Evolutionary conservation across 495 filamentous ascomycete species (phyloP), one percentile per base, ranked within the genome.

Genomic region (Choiromyces venosus): DNA sequence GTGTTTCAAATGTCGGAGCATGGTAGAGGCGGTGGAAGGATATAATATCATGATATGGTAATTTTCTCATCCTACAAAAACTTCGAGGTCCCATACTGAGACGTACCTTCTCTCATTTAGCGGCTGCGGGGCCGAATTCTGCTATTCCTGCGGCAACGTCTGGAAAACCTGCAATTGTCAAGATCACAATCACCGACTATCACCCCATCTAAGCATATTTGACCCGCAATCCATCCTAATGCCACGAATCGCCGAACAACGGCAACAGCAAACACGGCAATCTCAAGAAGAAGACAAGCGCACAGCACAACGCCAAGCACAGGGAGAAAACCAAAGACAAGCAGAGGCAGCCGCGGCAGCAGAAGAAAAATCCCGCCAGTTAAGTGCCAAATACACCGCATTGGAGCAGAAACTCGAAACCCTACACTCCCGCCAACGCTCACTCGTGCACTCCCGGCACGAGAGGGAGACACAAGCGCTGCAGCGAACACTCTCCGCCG

Each of bases 1-100:
- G 37, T 95, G 92, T 77, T 89, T 87, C 80, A 88, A 85, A 74
- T 94, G 92, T 83, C 87, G 86, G 69, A 85, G 87, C 21, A 86
- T 90, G 81, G 90, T 93, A 36, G 91, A 94, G 82, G 82, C 91
- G 69, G 88, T 88, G 74, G 87, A 91, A 76, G 91, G 92, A 67
- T 92, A 90, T 79, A 92, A 91, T 82, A 91, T 93, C 78, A 93
- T 93, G 88, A 92, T 88, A 40, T 94, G 90, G 81, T 68, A 46
- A 65, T 35, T 67, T 39, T 65, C 61, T 25, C 8, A n/a, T n/a
- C n/a, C n/a, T n/a, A n/a, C n/a, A n/a, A n/a, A n/a, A n/a, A n/a
- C n/a, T n/a, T n/a, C n/a, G n/a, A n/a, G n/a, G n/a, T n/a, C n/a
- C n/a, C n/a, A n/a, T n/a, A n/a, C n/a, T n/a, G n/a, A n/a, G n/a